Base-by-base conservation (phyloP, 2,329 filamentous ascomycete genomes). In the Fusarium lateritium region DNA sequence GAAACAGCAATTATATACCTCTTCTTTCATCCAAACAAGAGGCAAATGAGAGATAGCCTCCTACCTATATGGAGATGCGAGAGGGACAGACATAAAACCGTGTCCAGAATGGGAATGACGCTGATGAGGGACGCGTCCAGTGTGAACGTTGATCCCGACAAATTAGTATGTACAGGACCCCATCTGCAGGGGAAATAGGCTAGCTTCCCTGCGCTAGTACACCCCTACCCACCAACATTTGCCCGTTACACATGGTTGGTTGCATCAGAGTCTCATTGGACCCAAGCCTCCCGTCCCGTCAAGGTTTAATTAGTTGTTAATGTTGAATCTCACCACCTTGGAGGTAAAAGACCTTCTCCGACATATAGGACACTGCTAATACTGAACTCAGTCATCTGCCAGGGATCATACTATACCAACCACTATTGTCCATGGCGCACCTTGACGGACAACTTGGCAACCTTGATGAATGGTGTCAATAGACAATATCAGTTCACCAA, bases 21-120 rank as follows among this genome's bases (percentile, higher is more conserved):
- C 45, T 42, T 44, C 40, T 56, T 56, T n/a, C 52, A 50, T 33
- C 31, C 19, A 56, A 52, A 11, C 38, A 19, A 61, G 33, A 62
- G 24, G 59, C 24, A 36, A 65, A 51, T 31, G 38, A 68, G 24
- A 60, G 62, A 54, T 28, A 19, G 24, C 36, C 47, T 65, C 36
- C 46, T 40, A 19, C 14, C 10, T 31, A 39, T 43, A 50, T 38
- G 42, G 31, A 47, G 58, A 60, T 67, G 58, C 36, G 34, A 55
- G 45, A 57, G 33, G 19, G 51, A 53, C 28, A 44, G 53, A 71
- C 55, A 47, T 58, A 69, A 69, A 71, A 71, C 69, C 65, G 69
- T 71, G 69, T 68, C 69, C 68, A 71, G 56, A 67, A 54, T 68
- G 50, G 53, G 56, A 44, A 57, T 65, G 63, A 69, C 38, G 55